phyloP scores from a whole-genome alignment of 768 basidiomycete genomes.

The Mycena galopus region DNA sequence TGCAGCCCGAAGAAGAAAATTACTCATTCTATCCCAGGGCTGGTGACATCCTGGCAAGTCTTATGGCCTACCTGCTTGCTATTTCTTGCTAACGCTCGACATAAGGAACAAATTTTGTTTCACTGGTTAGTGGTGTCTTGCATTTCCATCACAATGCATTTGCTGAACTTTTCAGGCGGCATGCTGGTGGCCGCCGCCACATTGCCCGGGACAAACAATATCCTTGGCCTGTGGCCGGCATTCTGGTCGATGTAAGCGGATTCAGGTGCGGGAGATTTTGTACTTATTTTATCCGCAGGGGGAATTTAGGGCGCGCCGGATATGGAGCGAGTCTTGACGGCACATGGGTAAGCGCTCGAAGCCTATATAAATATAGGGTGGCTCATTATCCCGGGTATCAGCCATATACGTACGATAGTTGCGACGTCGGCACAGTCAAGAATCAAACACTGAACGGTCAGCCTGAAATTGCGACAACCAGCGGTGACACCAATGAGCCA shows the following conservation, averaged over 20 bases:
- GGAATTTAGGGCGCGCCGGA: slow-evolving; percentile 26
- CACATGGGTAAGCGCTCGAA: slow-evolving; percentile 47
- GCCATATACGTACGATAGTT: slow-evolving; percentile 87
- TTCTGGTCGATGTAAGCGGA: slow-evolving; percentile 71
- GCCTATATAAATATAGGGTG: background rate
- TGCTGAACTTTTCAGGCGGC: slow-evolving; percentile 77
- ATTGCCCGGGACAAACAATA: slow-evolving; percentile 74
- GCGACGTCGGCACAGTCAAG: slow-evolving; percentile 91
- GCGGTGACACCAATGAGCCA: slow-evolving; percentile 63
- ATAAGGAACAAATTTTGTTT: slow-evolving; percentile 94
- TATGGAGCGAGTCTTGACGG: slow-evolving; percentile 79
- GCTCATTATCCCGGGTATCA: background rate
- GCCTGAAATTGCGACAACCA: slow-evolving; percentile 71
- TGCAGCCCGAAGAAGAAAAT: background rate
- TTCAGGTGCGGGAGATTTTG: background rate
- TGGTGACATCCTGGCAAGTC: slow-evolving; percentile 16
- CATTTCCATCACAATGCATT: slow-evolving; percentile 44
- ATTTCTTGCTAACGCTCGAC: background rate
- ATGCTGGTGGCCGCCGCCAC: slow-evolving; percentile 77
- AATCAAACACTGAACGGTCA: slow-evolving; percentile 84
- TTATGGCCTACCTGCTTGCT: background rate
- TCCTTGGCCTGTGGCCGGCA: slow-evolving; percentile 79
- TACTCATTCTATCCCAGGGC: background rate
- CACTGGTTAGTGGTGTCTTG: slow-evolving; percentile 42
- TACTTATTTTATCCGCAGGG: background rate